phyloP scores from a whole-genome alignment of 2,329 filamentous ascomycete genomes.

The Arthrobotrys sphaeroides region DNA sequence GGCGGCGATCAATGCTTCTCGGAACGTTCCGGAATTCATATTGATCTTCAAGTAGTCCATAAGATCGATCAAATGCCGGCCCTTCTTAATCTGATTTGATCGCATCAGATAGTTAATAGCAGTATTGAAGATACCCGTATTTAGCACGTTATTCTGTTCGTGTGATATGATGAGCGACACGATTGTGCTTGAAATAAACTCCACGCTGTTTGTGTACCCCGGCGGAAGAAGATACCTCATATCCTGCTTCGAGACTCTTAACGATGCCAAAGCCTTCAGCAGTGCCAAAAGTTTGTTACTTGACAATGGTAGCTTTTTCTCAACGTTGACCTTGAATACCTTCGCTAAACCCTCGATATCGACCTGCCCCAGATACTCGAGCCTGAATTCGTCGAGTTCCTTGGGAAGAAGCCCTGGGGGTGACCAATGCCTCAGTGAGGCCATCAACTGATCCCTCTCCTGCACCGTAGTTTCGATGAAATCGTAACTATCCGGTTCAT shows the following conservation, averaged over 20 bases:
- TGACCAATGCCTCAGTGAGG: neutral
- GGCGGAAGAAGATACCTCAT: slow-evolving; percentile 33
- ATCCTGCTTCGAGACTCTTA: slow-evolving; percentile 40
- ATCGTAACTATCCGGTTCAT: slow-evolving; percentile 26
- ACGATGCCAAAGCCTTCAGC: neutral
- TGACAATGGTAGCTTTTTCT: slow-evolving; percentile 6
- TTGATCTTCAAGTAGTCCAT: slow-evolving; percentile 31
- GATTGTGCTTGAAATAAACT: slow-evolving; percentile 30
- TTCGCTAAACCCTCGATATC: slow-evolving; percentile 14
- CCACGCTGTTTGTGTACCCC: slow-evolving; percentile 25
- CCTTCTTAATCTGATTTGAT: slow-evolving; percentile 31
- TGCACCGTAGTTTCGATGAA: slow-evolving; percentile 1
- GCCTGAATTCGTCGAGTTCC: slow-evolving; percentile 28
- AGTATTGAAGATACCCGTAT: slow-evolving; percentile 31
- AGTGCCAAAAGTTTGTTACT: slow-evolving; percentile 24
- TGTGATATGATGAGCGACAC: slow-evolving; percentile 30
- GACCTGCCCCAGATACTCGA: slow-evolving; percentile 21
- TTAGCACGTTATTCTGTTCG: slow-evolving; percentile 17
- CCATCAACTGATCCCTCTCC: slow-evolving; percentile 4
- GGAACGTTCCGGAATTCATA: slow-evolving; percentile 34
- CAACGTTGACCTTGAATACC: slow-evolving; percentile 19
- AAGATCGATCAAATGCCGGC: slow-evolving; percentile 36
- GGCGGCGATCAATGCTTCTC: slow-evolving; percentile 16
- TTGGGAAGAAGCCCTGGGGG: neutral
- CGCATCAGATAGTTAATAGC: slow-evolving; percentile 48